These are phyloP conservation scores for Mycena chlorophos DNA, from an alignment of 768 basidiomycete genomes.

Conservation along the genomic window DNA sequence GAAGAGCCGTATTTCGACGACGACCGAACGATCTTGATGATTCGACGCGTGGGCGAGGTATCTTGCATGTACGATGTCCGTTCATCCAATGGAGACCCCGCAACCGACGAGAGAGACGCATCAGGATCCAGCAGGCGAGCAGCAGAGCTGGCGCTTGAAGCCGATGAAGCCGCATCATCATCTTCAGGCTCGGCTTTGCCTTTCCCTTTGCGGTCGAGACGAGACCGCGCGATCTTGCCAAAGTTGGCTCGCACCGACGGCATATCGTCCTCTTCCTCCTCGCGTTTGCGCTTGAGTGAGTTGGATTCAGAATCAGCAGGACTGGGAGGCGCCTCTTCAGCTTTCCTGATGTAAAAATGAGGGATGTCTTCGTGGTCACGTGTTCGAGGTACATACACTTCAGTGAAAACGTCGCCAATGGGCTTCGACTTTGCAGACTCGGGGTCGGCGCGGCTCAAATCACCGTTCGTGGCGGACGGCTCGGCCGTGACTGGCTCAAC, in stretches of 20 bases:
- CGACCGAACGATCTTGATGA: constrained; percentile 21
- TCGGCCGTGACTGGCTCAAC: neutral
- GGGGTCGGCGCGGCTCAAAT: too few species aligned
- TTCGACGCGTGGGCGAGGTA: constrained; percentile 32
- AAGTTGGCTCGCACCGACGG: constrained; percentile 11
- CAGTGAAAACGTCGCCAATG: neutral
- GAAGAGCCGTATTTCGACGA: constrained; percentile 5
- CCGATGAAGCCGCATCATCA: constrained; percentile 31
- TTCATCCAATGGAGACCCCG: constrained; percentile 32
- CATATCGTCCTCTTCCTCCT: constrained; percentile 6
- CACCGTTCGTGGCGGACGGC: too few species aligned
- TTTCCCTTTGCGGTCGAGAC: constrained; percentile 36
- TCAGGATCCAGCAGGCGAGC: constrained; percentile 34
- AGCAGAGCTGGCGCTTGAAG: constrained; percentile 41
- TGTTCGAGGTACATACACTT: neutral
- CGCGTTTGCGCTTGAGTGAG: constrained; percentile 20
- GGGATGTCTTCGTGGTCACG: neutral
- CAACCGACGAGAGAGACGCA: constrained; percentile 54
- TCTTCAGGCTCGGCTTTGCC: constrained; percentile 28
- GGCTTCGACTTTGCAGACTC: neutral
- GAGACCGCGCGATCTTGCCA: constrained; percentile 14
- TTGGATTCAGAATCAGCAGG: neutral
- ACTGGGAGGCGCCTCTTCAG: neutral
- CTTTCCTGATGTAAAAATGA: neutral
- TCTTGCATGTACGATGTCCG: constrained; percentile 12